Evolutionary conservation across 2,329 filamentous ascomycete species (phyloP), one percentile per base, ranked within the genome.

Genomic region (Alternaria sp.): DNA sequence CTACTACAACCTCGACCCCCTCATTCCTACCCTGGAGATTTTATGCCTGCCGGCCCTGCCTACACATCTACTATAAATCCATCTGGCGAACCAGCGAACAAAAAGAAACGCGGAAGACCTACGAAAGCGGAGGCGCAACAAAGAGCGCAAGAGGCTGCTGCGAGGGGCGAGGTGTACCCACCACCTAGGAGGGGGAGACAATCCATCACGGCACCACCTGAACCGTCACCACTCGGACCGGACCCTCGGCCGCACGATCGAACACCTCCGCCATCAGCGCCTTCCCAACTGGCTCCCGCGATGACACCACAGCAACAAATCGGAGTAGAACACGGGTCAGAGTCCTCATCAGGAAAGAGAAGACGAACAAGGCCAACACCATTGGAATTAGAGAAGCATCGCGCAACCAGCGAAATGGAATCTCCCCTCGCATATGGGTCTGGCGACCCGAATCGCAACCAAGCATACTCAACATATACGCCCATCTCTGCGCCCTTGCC

Each of bases 31-130:
- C 67, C 73, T 11, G 68, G 68, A 50, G 77, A 79, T n/a, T 77
- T 69, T 61, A 66, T 75, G 41, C 60, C 70, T 23, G 62, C 67
- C 23, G 73, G 67, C 37, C 77, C 76, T 44, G 63, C 76, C 3
- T 80, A 80, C 58, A 50, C 68, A 37, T 71, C 74, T 20, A 49
- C 67, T 41, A 72, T 75, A 43, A 72, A 72, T 12, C 67, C 75
- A 6, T 64, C 72, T 23, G 75, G 76, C 26, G 79, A 81, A 56
- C 76, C 78, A 45, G 72, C 76, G 33, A 79, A 78, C 64, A 84
- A 84, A 68, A 82, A 83, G 67, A 84, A 84, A 70, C 78, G 83
- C 57, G 83, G 83, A 28, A 76, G 83, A 58, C 83, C 83, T 8
- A 83, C 83, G 5, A 85, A 84, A 64, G 82, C 81, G 59, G 82